These are phyloP conservation scores for Spergularia bocconei DNA, from an alignment of 148 eudicot genomes.

Conservation along the genomic window DNA sequence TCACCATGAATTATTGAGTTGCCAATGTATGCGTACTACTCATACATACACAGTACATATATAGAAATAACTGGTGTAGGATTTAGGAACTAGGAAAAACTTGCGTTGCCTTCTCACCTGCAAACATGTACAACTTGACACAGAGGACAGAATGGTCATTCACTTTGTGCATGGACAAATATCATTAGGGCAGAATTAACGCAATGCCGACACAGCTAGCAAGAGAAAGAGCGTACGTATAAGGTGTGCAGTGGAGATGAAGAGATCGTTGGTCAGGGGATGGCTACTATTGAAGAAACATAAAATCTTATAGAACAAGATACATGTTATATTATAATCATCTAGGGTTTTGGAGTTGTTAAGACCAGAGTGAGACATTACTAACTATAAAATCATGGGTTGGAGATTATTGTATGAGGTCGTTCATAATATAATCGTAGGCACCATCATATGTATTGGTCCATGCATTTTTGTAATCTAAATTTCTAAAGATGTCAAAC, in stretches of 20 bases:
- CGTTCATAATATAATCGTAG: neutral
- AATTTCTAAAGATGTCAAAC: neutral
- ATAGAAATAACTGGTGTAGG: too few species aligned
- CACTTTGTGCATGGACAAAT: constrained; percentile 7
- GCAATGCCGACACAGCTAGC: neutral
- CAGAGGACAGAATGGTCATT: constrained; percentile 1
- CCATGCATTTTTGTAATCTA: neutral
- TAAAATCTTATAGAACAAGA: neutral
- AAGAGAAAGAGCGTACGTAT: neutral
- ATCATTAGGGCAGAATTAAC: neutral
- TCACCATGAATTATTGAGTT: too few species aligned
- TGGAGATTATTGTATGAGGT: neutral
- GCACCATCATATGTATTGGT: neutral
- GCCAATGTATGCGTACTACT: too few species aligned
- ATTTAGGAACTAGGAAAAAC: too few species aligned
- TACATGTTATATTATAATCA: neutral
- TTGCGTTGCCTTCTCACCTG: neutral
- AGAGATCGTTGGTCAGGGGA: constrained; percentile 34
- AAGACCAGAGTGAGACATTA: constrained; percentile 20
- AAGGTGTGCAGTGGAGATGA: too few species aligned
- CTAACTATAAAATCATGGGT: constrained; percentile 19
- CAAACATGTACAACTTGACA: neutral
- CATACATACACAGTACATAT: too few species aligned
- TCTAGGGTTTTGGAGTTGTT: neutral
- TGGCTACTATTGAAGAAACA: constrained; percentile 26